phyloP scores from a whole-genome alignment of 169 alveolate genomes.

The Plasmodium relictum region DNA sequence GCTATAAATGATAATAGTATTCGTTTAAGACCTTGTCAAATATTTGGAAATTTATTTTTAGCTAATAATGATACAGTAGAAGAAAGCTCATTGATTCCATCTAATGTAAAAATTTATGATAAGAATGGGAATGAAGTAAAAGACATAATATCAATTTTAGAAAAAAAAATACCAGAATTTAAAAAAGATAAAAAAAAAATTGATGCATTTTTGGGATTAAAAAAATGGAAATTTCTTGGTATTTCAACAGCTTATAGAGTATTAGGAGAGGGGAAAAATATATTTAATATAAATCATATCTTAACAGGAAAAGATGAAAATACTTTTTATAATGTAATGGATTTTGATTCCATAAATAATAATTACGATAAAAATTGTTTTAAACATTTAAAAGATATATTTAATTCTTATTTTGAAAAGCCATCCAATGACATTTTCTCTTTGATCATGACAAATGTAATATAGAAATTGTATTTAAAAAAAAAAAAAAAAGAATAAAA shows the following conservation, averaged over 20 bases:
- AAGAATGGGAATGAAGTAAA: slow-evolving; percentile 62
- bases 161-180: slow-evolving; percentile 74
- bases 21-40: slow-evolving; percentile 66
- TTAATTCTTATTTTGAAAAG: slow-evolving; percentile 71
- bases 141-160: slow-evolving; percentile 62
- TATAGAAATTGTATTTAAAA: not conserved
- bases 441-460: slow-evolving; percentile 56
- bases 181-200: slow-evolving; percentile 65
- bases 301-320: slow-evolving; percentile 73
- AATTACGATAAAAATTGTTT: slow-evolving; percentile 28
- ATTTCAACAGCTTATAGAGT: slow-evolving; percentile 72
- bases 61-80: slow-evolving; percentile 53
- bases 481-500: slow-evolving; percentile 1
- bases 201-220: slow-evolving; percentile 53
- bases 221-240: slow-evolving; percentile 73
- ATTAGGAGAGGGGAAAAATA: slow-evolving; percentile 75
- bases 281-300: slow-evolving; percentile 68
- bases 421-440: slow-evolving; percentile 57
- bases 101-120: slow-evolving; percentile 75
- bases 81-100: slow-evolving; percentile 40
- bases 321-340: slow-evolving; percentile 67
- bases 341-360: slow-evolving; percentile 60
- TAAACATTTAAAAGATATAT: slow-evolving; percentile 35
- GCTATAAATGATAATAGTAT: slow-evolving; percentile 42
- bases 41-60: slow-evolving; percentile 72